Evolutionary conservation across 768 basidiomycete species (phyloP).

Genomic region (Rhodotorula graminis): DNA sequence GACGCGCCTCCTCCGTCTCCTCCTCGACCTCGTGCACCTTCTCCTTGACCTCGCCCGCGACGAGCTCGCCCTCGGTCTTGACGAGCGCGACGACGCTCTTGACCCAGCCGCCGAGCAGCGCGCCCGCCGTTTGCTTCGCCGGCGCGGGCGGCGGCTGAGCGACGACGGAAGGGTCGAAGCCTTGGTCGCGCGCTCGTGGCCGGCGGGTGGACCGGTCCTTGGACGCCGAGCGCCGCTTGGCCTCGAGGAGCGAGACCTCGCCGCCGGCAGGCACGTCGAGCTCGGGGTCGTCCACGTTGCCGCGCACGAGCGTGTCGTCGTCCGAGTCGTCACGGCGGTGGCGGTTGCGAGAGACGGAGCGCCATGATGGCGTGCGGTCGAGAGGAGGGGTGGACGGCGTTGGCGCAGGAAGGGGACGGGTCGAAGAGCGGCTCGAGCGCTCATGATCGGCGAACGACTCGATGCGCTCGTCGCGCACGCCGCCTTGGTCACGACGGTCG

Average conservation of each 20-base stretch:
- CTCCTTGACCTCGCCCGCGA: conserved; percentile 4
- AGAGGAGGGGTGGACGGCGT: background rate
- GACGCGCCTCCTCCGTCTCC: background rate
- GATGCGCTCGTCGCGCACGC: background rate
- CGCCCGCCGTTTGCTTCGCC: conserved; percentile 9
- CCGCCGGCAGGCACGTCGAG: conserved; percentile 35
- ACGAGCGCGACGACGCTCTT: conserved; percentile 26
- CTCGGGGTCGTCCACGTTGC: conserved; percentile 14
- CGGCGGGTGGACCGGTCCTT: background rate
- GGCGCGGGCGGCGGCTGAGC: background rate
- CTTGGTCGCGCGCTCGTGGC: conserved; percentile 7
- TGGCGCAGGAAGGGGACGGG: background rate
- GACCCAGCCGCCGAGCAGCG: conserved; percentile 16
- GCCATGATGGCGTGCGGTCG: conserved; percentile 18
- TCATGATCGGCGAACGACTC: too few species aligned
- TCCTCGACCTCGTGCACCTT: conserved; percentile 16
- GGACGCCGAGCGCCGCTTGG: conserved; percentile 3
- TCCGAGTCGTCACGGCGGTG: conserved; percentile 26
- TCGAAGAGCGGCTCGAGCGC: background rate
- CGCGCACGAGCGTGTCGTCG: conserved; percentile 29
- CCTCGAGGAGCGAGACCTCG: conserved; percentile 19
- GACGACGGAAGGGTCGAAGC: conserved; percentile 19
- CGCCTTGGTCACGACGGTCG: background rate
- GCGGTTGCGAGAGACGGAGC: conserved; percentile 30
- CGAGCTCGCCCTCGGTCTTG: conserved; percentile 22